These are phyloP conservation scores for Aquilaria malaccensis DNA, from an alignment of 345 rosid genomes.

Conservation along the genomic window DNA sequence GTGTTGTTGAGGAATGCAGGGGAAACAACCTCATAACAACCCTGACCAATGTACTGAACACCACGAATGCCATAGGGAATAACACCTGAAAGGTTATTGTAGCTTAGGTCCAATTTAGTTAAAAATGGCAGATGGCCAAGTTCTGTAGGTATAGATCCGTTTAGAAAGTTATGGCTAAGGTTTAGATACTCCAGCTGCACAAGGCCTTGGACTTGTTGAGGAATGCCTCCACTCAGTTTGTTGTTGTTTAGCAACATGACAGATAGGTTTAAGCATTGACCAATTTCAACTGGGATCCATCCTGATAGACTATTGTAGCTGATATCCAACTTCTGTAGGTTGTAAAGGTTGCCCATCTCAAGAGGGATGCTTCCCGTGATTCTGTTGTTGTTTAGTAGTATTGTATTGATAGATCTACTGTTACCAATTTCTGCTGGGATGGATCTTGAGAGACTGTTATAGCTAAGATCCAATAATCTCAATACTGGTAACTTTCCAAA, in stretches of 20 bases:
- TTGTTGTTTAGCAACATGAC: background rate
- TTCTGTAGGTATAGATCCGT: background rate
- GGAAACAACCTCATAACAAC: too few species aligned
- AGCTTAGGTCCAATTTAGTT: background rate
- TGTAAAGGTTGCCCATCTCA: background rate
- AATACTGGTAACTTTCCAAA: too few species aligned
- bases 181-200: background rate
- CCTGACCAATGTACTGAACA: too few species aligned
- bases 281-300: too few species aligned
- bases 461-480: background rate
- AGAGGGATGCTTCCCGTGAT: background rate
- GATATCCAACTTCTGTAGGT: background rate
- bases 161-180: background rate
- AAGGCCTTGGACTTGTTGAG: too few species aligned
- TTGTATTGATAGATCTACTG: too few species aligned
- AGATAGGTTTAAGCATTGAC: too few species aligned
- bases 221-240: background rate
- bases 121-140: background rate
- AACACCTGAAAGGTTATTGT: constrained; percentile 1
- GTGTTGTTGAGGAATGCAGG: too few species aligned
- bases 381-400: background rate
- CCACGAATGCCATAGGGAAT: too few species aligned
- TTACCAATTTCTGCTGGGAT: too few species aligned
- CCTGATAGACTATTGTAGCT: too few species aligned
- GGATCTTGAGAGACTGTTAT: background rate